These are phyloP conservation scores for Raphidocelis subcapitata DNA, from an alignment of 139 green algal genomes.

Conservation along the genomic window DNA sequence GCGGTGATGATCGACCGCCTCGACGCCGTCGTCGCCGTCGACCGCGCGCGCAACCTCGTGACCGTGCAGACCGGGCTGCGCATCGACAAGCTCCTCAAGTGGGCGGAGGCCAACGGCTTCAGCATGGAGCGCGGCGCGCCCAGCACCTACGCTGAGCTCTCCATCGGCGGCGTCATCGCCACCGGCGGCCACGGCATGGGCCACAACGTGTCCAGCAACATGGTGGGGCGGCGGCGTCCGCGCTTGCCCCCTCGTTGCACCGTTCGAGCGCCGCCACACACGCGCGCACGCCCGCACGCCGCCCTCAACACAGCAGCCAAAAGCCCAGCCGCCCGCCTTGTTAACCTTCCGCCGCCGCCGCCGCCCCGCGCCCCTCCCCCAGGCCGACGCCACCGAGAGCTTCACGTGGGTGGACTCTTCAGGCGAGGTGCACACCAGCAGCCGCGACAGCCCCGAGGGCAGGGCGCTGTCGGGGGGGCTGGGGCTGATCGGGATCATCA, in stretches of 20 bases:
- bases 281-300: no score
- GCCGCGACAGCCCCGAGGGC: conserved; percentile 12
- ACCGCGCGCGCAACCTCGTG: conserved; percentile 8
- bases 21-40: conserved; percentile 11
- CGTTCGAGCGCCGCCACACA: no score
- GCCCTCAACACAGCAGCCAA: no score
- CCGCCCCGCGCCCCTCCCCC: not conserved
- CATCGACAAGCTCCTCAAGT: conserved; percentile 5
- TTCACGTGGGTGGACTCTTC: conserved; percentile 21
- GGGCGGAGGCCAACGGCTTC: conserved; percentile 24
- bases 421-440: conserved; percentile 6
- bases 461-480: conserved; percentile 14
- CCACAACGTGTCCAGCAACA: conserved; percentile 15
- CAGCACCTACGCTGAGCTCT: conserved; percentile 21
- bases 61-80: conserved; percentile 15
- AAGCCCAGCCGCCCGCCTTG: no score
- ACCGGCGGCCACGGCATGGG: conserved; percentile 21
- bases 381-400: conserved; percentile 19
- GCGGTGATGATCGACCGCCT: conserved; percentile 7
- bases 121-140: not conserved
- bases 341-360: no score
- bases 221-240: conserved; percentile 11
- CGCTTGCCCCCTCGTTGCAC: no score
- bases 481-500: conserved; percentile 19
- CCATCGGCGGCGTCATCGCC: conserved; percentile 17